These are phyloP conservation scores for Bryopsis sp. DNA, from an alignment of 139 green algal genomes.

Conservation along the genomic window DNA sequence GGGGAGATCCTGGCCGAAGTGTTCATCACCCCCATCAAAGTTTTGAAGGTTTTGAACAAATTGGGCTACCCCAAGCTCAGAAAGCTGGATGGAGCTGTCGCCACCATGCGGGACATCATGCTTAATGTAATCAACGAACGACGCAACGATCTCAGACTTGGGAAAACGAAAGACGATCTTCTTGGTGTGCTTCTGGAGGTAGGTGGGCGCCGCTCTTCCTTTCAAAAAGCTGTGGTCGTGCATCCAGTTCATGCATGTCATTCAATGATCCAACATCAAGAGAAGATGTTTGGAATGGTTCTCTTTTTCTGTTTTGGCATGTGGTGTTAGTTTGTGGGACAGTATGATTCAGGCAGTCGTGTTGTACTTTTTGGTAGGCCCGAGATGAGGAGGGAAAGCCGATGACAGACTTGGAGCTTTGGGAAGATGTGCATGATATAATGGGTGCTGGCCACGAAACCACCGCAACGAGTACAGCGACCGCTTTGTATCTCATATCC, in stretches of 20 bases:
- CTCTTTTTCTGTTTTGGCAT: too few relatives aligned
- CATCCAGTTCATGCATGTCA: too few relatives aligned
- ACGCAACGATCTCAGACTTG: slow-evolving; percentile 20
- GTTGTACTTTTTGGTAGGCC: slow-evolving; percentile 10
- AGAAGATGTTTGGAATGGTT: too few relatives aligned
- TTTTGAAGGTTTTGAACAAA: slow-evolving; percentile 43
- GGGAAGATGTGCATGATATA: slow-evolving; percentile 61
- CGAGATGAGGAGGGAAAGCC: slow-evolving; percentile 35
- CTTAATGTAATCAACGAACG: slow-evolving; percentile 43
- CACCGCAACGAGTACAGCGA: slow-evolving; percentile 51
- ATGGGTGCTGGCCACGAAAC: slow-evolving; percentile 69
- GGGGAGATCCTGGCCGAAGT: slow-evolving; percentile 48
- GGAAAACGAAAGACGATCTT: slow-evolving; percentile 32
- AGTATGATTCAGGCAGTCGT: too few relatives aligned
- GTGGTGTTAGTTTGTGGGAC: too few relatives aligned
- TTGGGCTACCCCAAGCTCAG: slow-evolving; percentile 35
- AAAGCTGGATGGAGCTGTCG: slow-evolving; percentile 34
- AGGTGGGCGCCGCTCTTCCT: too few relatives aligned
- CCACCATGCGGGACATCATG: slow-evolving; percentile 38
- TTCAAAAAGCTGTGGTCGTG: slow-evolving; percentile 10
- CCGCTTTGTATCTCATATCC: slow-evolving; percentile 44
- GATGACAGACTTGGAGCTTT: slow-evolving; percentile 61
- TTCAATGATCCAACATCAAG: too few relatives aligned
- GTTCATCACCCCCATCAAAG: slow-evolving; percentile 64
- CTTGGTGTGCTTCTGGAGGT: slow-evolving; percentile 46